Evolutionary conservation across 257 asterid species (phyloP), one percentile per base, ranked within the genome.

Genomic region (Anisodus acutangulus): DNA sequence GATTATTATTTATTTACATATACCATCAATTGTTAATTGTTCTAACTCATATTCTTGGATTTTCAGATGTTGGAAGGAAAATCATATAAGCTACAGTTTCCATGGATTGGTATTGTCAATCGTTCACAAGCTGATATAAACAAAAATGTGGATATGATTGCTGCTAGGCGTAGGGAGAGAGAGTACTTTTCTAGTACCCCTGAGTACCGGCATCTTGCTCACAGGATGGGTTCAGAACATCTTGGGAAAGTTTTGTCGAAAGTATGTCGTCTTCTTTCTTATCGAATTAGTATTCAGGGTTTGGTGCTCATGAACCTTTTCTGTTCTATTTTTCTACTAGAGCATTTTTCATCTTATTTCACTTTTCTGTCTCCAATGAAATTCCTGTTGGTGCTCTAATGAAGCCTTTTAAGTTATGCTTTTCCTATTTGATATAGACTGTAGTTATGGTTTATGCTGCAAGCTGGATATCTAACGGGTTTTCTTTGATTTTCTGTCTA

Each of bases 81-180:
- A 85, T 78, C 97, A 17, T 93, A 91, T 88, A 92, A 87, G 90
- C 90, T 93, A 88, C 97, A 93, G 91, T 92, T 90, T 86, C 97
- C 97, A 66, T 93, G 97, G 97, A 90, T 93, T 80, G 97, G 97
- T 90, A 93, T 93, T 85, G 97, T 93, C 78, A 93, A 93, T 90
- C 97, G 97, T 68, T 93, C 97, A 82, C 97, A 92, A 88, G 92
- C 91, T 63, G 97, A 93, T 86, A 93, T 93, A 55, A 93, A 93
- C 85, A 92, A 91, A 84, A 91, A 90, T 74, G 94, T 91, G 62
- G 97, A 93, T 89, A 93, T 93, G 97, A 90, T 93, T 88, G 97
- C 97, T 88, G 96, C 97, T 87, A 91, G 97, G 78, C 90, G 88
- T 62, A 88, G 91, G 88, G 97, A 93, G 87, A 86, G 90, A 45